phyloP scores from a whole-genome alignment of 139 green algal genomes.

The Picochlorum sp. region DNA sequence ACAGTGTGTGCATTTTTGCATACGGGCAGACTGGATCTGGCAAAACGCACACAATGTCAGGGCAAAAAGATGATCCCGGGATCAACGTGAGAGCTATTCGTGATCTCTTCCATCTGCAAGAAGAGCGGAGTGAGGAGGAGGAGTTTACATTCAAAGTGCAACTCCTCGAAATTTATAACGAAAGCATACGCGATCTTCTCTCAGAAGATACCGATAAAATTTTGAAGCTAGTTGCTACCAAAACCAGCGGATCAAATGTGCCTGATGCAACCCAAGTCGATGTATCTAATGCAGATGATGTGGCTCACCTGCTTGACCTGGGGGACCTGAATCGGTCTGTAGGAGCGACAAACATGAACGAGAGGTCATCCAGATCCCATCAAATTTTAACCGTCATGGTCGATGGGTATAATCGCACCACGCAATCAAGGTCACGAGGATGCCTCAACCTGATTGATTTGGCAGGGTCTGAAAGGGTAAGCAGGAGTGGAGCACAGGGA shows the following conservation, averaged over 20 bases:
- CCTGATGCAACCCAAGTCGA: conserved; percentile 59
- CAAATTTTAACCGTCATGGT: conserved; percentile 74
- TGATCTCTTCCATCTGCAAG: conserved; percentile 73
- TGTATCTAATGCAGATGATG: conserved; percentile 56
- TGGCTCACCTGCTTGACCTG: conserved; percentile 66
- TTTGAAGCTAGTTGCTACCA: conserved; percentile 36
- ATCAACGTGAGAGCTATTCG: conserved; percentile 88
- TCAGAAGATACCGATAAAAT: conserved; percentile 3
- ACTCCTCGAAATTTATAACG: conserved; percentile 98
- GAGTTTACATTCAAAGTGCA: conserved; percentile 68
- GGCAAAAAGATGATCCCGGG: conserved; percentile 57
- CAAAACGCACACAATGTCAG: conserved; percentile 84
- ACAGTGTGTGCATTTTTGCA: conserved; percentile 68
- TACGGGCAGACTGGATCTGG: conserved; percentile 72
- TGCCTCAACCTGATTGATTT: conserved; percentile 80
- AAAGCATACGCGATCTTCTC: conserved; percentile 76
- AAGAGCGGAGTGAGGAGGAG: conserved; percentile 48
- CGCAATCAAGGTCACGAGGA: conserved; percentile 36
- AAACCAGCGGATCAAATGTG: conserved; percentile 69
- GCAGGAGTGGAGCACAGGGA: conserved; percentile 42
- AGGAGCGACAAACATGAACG: conserved; percentile 84
- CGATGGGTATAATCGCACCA: conserved; percentile 55
- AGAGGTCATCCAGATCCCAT: conserved; percentile 74
- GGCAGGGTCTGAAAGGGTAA: conserved; percentile 39
- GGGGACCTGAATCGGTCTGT: conserved; percentile 50